phyloP scores from a whole-genome alignment of 2,329 filamentous ascomycete genomes.

The Trichoderma atroviride region DNA sequence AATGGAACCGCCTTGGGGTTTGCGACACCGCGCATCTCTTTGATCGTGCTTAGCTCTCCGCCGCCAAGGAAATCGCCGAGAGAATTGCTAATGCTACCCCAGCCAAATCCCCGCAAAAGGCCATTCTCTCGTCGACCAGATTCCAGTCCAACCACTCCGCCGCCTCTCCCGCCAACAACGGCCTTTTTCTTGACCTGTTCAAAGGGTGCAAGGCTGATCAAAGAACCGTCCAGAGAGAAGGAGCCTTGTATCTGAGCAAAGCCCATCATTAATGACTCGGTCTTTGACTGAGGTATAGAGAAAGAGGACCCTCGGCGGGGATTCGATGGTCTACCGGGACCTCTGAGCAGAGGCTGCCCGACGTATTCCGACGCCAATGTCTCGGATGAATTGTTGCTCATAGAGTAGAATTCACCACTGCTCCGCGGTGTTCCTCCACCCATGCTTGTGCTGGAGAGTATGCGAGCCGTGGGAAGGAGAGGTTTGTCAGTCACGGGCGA shows the following conservation, averaged over 20 bases:
- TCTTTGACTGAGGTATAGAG: slow-evolving; percentile 47
- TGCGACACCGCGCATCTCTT: slow-evolving; percentile 88
- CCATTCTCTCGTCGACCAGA: slow-evolving; percentile 73
- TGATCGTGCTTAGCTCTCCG: slow-evolving; percentile 87
- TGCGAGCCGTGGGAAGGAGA: slow-evolving; percentile 62
- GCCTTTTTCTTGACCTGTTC: slow-evolving; percentile 96
- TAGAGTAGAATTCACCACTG: slow-evolving; percentile 91
- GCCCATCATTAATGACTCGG: slow-evolving; percentile 93
- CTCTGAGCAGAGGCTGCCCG: slow-evolving; percentile 48
- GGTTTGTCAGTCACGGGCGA: slow-evolving; percentile 60
- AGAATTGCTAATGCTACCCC: slow-evolving; percentile 85
- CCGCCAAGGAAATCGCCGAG: slow-evolving; percentile 84
- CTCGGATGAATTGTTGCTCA: slow-evolving; percentile 94
- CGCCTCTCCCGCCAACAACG: slow-evolving; percentile 83
- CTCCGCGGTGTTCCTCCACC: slow-evolving; percentile 78
- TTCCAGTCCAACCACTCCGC: slow-evolving; percentile 82
- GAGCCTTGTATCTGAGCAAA: slow-evolving; percentile 93
- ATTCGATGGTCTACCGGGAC: slow-evolving; percentile 47
- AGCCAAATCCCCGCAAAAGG: slow-evolving; percentile 81
- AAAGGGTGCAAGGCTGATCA: slow-evolving; percentile 87
- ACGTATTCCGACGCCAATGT: slow-evolving; percentile 90
- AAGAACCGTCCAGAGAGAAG: slow-evolving; percentile 86
- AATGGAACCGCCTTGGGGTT: slow-evolving; percentile 87
- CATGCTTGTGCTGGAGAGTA: slow-evolving; percentile 77
- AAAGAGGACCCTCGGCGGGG: slow-evolving; percentile 52